These are phyloP conservation scores for Ophiostoma quercus DNA, from an alignment of 2,329 filamentous ascomycete genomes.

Conservation along the genomic window DNA sequence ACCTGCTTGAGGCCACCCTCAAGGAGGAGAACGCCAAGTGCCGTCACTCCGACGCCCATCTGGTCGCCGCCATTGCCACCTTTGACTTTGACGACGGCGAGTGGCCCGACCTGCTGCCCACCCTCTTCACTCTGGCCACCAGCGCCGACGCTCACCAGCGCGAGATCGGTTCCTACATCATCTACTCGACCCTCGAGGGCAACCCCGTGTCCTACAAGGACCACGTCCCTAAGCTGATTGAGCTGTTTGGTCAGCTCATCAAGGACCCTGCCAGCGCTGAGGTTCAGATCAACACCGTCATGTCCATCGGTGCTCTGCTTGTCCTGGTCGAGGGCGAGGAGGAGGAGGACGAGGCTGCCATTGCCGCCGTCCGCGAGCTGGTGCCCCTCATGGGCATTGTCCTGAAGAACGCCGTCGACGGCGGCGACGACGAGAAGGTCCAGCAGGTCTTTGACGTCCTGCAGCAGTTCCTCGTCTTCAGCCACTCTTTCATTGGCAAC, in stretches of 20 bases:
- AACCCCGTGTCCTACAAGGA: constrained; percentile 79
- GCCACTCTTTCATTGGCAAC: constrained; percentile 72
- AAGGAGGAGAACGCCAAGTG: constrained; percentile 71
- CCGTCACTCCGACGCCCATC: constrained; percentile 79
- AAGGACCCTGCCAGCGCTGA: constrained; percentile 85
- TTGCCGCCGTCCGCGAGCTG: constrained; percentile 71
- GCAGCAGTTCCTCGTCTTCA: constrained; percentile 88
- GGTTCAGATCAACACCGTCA: constrained; percentile 89
- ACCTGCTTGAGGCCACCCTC: constrained; percentile 77
- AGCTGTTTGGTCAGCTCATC: constrained; percentile 80
- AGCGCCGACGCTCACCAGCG: constrained; percentile 71
- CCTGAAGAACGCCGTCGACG: constrained; percentile 75
- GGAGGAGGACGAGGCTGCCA: constrained; percentile 69
- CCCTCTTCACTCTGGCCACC: constrained; percentile 72
- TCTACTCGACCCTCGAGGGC: constrained; percentile 85
- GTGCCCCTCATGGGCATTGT: constrained; percentile 86
- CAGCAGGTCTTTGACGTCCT: constrained; percentile 94
- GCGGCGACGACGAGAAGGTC: constrained; percentile 77
- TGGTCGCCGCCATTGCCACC: constrained; percentile 81
- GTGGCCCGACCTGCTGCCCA: constrained; percentile 74
- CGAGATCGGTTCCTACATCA: constrained; percentile 86
- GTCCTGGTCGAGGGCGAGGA: constrained; percentile 86
- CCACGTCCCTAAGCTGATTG: constrained; percentile 72
- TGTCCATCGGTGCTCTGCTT: constrained; percentile 80
- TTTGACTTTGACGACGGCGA: constrained; percentile 82